A percentile compares a stretch with the other conserved stretches of the same genome.
These are phyloP conservation scores for Yarrowia osloensis DNA, from an alignment of 805 yeast species.

Conservation along the genomic window DNA sequence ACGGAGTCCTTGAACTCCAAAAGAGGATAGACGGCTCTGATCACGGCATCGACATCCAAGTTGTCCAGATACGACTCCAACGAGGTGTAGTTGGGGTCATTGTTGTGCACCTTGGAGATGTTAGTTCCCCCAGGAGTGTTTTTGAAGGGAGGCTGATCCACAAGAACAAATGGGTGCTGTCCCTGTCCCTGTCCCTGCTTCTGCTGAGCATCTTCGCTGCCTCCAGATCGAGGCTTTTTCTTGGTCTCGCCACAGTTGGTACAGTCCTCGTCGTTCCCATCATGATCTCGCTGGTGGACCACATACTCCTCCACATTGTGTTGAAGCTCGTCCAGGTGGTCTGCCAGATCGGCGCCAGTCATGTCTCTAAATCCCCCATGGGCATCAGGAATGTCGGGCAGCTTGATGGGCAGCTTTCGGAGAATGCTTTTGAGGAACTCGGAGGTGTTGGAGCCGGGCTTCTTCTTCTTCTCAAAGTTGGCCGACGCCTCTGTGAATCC, in stretches of 20 bases:
- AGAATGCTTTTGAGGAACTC: constrained; percentile 26
- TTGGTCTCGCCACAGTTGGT: background rate
- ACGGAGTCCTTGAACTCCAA: constrained; percentile 32
- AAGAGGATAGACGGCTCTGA: constrained; percentile 22
- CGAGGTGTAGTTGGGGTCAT: constrained; percentile 26
- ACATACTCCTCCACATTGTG: constrained; percentile 25
- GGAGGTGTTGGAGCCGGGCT: constrained; percentile 13
- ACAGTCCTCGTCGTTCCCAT: constrained; percentile 11
- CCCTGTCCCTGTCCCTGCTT: background rate
- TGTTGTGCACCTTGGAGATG: constrained; percentile 26
- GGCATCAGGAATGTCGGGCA: constrained; percentile 28
- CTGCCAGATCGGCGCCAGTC: constrained; percentile 19
- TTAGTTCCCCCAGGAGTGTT: constrained; percentile 26
- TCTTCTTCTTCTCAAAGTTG: constrained; percentile 30
- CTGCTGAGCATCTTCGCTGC: background rate
- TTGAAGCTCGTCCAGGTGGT: constrained; percentile 24
- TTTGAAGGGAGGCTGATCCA: constrained; percentile 17
- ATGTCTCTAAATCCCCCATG: constrained; percentile 30
- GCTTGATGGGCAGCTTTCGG: constrained; percentile 25
- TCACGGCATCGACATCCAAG: constrained; percentile 17
- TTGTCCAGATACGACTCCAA: constrained; percentile 10
- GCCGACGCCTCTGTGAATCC: constrained; percentile 35
- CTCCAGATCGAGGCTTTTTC: background rate
- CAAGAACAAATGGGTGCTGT: constrained; percentile 9
- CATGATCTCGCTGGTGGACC: constrained; percentile 21